These are phyloP conservation scores for Diaporthe destruens DNA, from an alignment of 2,329 filamentous ascomycete species.

Conservation along the genomic window DNA sequence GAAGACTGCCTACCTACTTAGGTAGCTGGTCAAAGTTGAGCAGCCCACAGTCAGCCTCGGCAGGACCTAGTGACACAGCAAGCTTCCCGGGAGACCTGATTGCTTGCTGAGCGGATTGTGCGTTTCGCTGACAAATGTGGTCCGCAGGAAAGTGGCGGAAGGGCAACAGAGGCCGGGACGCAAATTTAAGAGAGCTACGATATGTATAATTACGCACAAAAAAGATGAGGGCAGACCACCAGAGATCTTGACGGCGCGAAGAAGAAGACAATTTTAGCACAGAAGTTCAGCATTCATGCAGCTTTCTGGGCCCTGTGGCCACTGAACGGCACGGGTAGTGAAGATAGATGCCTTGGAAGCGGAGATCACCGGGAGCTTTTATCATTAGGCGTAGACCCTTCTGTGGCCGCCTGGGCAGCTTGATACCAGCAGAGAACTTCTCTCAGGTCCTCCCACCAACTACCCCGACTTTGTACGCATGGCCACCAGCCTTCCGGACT, in stretches of 20 bases:
- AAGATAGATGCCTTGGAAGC: background rate
- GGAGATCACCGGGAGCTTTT: too few relatives aligned
- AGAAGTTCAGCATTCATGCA: background rate
- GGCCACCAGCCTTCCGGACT: background rate
- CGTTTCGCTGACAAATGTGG: too few relatives aligned
- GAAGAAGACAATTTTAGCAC: background rate
- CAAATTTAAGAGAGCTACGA: background rate
- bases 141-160: background rate
- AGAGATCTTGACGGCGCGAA: background rate
- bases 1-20: too few relatives aligned
- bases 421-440: too few relatives aligned
- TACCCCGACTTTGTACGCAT: background rate
- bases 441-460: background rate
- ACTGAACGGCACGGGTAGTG: background rate
- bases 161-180: background rate
- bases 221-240: background rate
- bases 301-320: rapidly evolving
- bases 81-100: background rate
- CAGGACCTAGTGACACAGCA: too few relatives aligned
- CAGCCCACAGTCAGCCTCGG: background rate
- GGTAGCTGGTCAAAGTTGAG: background rate
- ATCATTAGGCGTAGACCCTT: background rate
- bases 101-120: background rate
- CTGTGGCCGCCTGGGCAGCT: too few relatives aligned
- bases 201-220: rapidly evolving